phyloP scores from a whole-genome alignment of 495 filamentous ascomycete genomes.

The Neurospora sp. region DNA sequence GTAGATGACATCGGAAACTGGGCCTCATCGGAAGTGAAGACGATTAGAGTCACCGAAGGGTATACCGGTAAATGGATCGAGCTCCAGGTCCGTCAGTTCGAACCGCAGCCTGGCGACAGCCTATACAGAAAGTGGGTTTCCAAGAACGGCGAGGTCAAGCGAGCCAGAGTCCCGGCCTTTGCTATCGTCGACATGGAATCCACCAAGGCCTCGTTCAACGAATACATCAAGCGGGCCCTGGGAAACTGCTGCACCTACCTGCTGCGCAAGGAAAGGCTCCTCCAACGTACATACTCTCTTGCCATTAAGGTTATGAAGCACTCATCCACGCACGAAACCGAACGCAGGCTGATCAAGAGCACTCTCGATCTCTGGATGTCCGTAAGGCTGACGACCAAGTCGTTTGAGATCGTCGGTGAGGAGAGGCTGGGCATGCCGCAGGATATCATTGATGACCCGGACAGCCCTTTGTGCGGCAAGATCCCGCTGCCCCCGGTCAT shows the following conservation, averaged over 20 bases:
- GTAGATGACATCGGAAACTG: slow-evolving; percentile 41
- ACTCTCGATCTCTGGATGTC: slow-evolving; percentile 49
- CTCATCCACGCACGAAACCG: slow-evolving; percentile 16
- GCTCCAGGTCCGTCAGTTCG: slow-evolving; percentile 37
- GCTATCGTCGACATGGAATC: slow-evolving; percentile 41
- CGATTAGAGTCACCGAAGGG: slow-evolving; percentile 37
- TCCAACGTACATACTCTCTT: slow-evolving; percentile 33
- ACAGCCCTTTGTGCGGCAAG: slow-evolving; percentile 38
- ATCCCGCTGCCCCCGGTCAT: slow-evolving; percentile 50
- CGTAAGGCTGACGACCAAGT: slow-evolving; percentile 45
- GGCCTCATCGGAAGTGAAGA: slow-evolving; percentile 30
- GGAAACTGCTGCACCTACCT: slow-evolving; percentile 30
- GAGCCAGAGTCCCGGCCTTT: slow-evolving; percentile 32
- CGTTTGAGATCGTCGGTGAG: slow-evolving; percentile 43
- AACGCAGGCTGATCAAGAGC: slow-evolving; percentile 33
- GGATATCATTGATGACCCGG: slow-evolving; percentile 36
- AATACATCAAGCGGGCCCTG: slow-evolving; percentile 33
- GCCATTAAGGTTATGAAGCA: slow-evolving; percentile 27
- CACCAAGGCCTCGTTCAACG: slow-evolving; percentile 28
- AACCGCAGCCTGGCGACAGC: slow-evolving; percentile 37
- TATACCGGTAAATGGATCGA: slow-evolving; percentile 31
- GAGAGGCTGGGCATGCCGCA: slow-evolving; percentile 43
- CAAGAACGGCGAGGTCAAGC: slow-evolving; percentile 21
- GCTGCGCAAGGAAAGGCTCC: slow-evolving; percentile 26
- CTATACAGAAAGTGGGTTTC: slow-evolving; percentile 37